Base-by-base conservation (phyloP, 768 basidiomycete genomes). In the Boletus edulis region DNA sequence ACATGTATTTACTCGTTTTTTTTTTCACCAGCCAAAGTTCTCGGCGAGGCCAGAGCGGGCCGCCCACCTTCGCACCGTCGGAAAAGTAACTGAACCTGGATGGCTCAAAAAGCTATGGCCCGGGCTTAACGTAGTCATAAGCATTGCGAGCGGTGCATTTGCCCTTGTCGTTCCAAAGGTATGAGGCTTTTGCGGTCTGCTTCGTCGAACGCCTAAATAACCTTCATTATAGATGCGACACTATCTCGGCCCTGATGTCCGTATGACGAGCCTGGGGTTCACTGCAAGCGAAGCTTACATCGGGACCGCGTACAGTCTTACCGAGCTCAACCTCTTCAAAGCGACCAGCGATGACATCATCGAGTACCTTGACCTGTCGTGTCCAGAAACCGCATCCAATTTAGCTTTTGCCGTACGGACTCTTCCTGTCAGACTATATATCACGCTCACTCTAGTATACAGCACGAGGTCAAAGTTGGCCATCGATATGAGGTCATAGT, bases 41-140 rank as follows among this genome's bases (percentile, higher is more conserved):
- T n/a, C 13, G 18, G 49, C 49, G 2, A 41, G 29, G 9, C 52
- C 65, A 47, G 52, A 57, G 17, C 56, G 61, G 11, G 65, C 63
- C 12, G 55, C 57, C 3, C 20, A 52, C 1, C 55, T 67, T 12
- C 64, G 56, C 15, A 31, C 43, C 6, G 32, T 65, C 20, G 61
- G 66, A 38, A 59, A 46, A 27, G 47, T 46, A 12, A 55, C 49
- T 3, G 41, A 55, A 39, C 32, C 51, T 9, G 66, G 62, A 2
- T 66, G 66, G 67, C 54, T 61, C 3, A 51, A 55, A 27, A 47
- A 3, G 20, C 13, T 59, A 4, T 68, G 59, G 54, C 59, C 55
- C 1, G 47, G 47, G 18, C 37, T 65, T 29, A 56, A 56, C 15
- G 49, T 63, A 1, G 58, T 62, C 42, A 55, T 65, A 17, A 55